Conservation (phyloP, 441 rosid species). For the Erodium moschatum region DNA sequence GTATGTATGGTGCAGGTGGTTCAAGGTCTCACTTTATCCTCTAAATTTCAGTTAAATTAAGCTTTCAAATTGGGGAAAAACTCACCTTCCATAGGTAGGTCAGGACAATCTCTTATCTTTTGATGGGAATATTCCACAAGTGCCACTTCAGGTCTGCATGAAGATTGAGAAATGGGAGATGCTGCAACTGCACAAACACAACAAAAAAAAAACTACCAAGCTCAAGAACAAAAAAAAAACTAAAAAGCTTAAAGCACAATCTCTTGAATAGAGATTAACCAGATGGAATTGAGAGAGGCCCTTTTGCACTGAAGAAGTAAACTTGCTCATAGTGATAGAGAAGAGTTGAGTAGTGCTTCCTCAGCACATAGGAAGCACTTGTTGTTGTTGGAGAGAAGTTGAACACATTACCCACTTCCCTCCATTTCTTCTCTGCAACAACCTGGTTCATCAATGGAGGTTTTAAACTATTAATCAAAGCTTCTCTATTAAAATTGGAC, state of each 20-base stretch:
- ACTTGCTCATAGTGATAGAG: constrained; percentile 89
- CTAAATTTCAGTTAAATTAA: not conserved
- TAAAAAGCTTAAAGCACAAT: not conserved
- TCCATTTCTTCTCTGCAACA: constrained; percentile 93
- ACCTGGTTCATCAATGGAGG: constrained; percentile 37
- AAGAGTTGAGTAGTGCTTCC: constrained; percentile 72
- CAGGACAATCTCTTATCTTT: constrained; percentile 26
- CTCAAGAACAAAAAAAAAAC: not conserved
- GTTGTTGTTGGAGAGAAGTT: constrained; percentile 83
- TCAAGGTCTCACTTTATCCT: constrained; percentile 21
- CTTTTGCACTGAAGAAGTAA: constrained; percentile 62
- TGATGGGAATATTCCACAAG: constrained; percentile 56
- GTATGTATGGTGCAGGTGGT: constrained; percentile 22
- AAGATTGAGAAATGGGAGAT: constrained; percentile 25
- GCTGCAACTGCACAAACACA: constrained; percentile 32
- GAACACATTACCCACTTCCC: constrained; percentile 89
- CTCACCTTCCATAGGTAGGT: constrained; percentile 40
- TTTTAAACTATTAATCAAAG: not conserved
- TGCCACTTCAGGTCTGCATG: constrained; percentile 46
- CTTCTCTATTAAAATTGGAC: not conserved
- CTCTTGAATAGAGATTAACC: constrained; percentile 25
- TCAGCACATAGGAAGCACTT: constrained; percentile 87
- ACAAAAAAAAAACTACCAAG: too few relatives aligned
- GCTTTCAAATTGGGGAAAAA: constrained; percentile 6
- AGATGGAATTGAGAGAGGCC: constrained; percentile 47